A percentile compares a stretch with the other conserved stretches of the same genome.
Conservation (phyloP, 148 eudicot species). For the Heliosperma pusillum region DNA sequence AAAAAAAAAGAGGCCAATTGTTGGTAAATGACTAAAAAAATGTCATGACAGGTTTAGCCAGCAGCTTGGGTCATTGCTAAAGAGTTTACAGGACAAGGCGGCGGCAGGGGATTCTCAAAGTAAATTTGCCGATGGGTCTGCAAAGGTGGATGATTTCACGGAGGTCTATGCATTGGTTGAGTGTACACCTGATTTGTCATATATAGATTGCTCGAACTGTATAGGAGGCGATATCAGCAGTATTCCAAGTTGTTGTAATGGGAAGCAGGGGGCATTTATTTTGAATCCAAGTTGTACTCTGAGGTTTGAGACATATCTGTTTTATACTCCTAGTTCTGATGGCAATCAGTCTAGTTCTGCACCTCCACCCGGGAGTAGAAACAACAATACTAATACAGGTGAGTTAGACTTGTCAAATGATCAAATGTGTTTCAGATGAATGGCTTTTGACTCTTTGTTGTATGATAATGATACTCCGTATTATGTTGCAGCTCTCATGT, state of each 20-base stretch:
- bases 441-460: not conserved
- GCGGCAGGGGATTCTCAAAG: constrained; percentile 20
- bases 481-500: not conserved
- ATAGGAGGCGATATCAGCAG: not conserved
- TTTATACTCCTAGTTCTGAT: constrained; percentile 10
- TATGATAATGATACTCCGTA: too few relatives aligned
- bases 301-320: constrained; percentile 18
- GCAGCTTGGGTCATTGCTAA: constrained; percentile 13
- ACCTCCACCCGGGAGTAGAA: not conserved
- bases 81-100: constrained; percentile 2
- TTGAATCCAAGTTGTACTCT: constrained; percentile 26
- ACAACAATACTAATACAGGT: not conserved
- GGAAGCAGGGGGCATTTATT: constrained; percentile 3
- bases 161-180: constrained; percentile 19
- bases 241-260: constrained; percentile 3
- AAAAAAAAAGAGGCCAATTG: too few relatives aligned
- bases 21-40: not conserved
- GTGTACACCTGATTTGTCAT: constrained; percentile 28
- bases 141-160: not conserved
- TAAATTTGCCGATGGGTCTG: constrained; percentile 25
- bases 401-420: not conserved
- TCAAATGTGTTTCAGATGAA: not conserved
- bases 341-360: too few relatives aligned
- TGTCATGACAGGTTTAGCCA: constrained; percentile 11
- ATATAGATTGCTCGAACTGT: constrained; percentile 20